Percentiles rank a stretch among this genome's conserved stretches.
These are phyloP conservation scores for Phytophthora boehmeriae DNA, from an alignment of 352 stramenopile species.

Conservation along the genomic window DNA sequence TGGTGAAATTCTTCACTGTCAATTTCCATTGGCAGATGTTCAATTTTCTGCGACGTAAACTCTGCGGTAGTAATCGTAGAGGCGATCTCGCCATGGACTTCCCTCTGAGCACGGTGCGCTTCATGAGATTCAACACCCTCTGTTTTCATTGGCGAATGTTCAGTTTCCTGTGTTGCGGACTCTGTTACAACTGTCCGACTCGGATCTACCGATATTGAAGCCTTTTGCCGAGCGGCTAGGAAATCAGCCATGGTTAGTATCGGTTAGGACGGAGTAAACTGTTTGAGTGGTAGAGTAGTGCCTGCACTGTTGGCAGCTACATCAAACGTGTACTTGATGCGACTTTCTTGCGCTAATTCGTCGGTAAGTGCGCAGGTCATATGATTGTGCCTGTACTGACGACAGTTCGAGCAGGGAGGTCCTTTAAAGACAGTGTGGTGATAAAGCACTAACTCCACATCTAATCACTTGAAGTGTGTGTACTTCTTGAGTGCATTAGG, in stretches of 20 bases:
- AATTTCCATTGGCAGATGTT: too few relatives aligned
- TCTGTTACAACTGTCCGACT: too few relatives aligned
- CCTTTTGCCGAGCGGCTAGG: too few relatives aligned
- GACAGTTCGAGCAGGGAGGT: not conserved
- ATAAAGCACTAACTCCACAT: not conserved
- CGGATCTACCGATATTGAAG: too few relatives aligned
- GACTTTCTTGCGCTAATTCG: not conserved
- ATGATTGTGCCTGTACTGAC: not conserved
- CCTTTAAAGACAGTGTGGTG: not conserved
- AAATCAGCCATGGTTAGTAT: not conserved
- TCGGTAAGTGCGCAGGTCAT: not conserved
- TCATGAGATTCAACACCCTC: too few relatives aligned
- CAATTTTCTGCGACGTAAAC: too few relatives aligned
- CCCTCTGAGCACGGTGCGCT: too few relatives aligned
- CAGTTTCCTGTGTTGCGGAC: too few relatives aligned
- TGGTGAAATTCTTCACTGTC: too few relatives aligned
- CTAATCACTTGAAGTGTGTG: not conserved
- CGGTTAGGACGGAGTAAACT: not conserved
- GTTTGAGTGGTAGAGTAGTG: not conserved
- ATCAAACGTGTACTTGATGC: not conserved
- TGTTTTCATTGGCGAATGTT: too few relatives aligned
- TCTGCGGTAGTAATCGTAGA: too few relatives aligned
- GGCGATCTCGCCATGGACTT: too few relatives aligned
- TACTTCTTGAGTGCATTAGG: not conserved
- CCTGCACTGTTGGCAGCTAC: not conserved